A percentile compares a stretch with the other conserved stretches of the same genome.
Evolutionary conservation across 371 early-diverging fungal genomes (phyloP).

Genomic region (Nematocida parisii): DNA sequence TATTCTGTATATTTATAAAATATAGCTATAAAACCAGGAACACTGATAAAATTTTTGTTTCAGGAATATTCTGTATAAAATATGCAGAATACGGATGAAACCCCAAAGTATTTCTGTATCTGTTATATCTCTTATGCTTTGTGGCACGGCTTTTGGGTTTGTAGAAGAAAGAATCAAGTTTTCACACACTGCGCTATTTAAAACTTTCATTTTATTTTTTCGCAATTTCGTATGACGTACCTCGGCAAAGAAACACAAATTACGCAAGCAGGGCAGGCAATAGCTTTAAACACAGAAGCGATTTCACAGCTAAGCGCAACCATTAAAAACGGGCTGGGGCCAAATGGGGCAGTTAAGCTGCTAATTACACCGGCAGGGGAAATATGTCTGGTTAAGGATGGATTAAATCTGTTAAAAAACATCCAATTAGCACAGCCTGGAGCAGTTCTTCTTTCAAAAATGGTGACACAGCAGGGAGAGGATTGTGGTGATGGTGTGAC

Average conservation of each 20-base stretch:
- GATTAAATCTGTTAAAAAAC: conserved; percentile 73
- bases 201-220: conserved; percentile 53
- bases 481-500: conserved; percentile 98
- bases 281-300: conserved; percentile 88
- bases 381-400: conserved; percentile 70
- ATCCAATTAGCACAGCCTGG: conserved; percentile 99
- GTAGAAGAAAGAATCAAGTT: too few species aligned
- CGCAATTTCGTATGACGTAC: conserved; percentile 59
- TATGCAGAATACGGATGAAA: too few species aligned
- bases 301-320: conserved; percentile 89
- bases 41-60: too few species aligned
- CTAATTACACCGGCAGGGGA: conserved; percentile 76
- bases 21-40: too few species aligned
- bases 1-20: too few species aligned
- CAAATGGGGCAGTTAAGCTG: conserved; percentile 97
- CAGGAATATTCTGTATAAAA: too few species aligned
- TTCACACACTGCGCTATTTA: not conserved
- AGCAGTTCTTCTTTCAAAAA: conserved; percentile 94
- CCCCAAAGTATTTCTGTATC: too few species aligned
- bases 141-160: too few species aligned
- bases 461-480: conserved; percentile 94
- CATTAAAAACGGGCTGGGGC: conserved; percentile 89
- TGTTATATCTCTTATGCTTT: too few species aligned
- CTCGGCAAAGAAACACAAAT: conserved; percentile 68
- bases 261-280: conserved; percentile 80